Percentiles rank a stretch among this genome's conserved stretches.
Evolutionary conservation across 352 stramenopile species (phyloP).

Genomic region (Phytopythium delawarense): DNA sequence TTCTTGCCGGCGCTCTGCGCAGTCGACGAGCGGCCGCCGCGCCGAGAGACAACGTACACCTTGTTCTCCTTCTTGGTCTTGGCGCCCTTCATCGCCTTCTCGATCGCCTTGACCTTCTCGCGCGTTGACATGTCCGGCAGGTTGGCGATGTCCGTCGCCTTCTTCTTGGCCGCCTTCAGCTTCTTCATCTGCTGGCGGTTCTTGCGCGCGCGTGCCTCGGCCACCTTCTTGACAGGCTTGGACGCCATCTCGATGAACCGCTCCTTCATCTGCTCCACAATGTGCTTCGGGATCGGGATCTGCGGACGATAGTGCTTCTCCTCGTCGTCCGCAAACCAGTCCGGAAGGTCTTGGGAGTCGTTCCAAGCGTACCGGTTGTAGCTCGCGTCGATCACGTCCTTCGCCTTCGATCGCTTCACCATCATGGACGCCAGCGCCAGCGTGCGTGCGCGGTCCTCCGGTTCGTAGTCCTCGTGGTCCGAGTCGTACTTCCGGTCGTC

Average conservation of each 20-base stretch:
- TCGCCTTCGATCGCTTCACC: slow-evolving; percentile 95
- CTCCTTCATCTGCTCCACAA: slow-evolving; percentile 98
- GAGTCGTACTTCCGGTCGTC: slow-evolving; percentile 94
- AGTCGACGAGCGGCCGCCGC: slow-evolving; percentile 42
- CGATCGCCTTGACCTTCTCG: slow-evolving; percentile 98
- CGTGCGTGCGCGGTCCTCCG: slow-evolving; percentile 94
- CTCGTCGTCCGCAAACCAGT: slow-evolving; percentile 98
- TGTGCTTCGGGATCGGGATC: slow-evolving; percentile 93
- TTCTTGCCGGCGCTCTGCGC: slow-evolving; percentile 74
- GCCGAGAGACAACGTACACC: slow-evolving; percentile 95
- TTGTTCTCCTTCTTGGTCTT: slow-evolving; percentile 91
- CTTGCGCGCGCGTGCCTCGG: slow-evolving; percentile 97
- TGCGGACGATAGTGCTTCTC: slow-evolving; percentile 97
- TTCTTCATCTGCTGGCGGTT: slow-evolving; percentile 91
- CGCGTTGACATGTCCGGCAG: slow-evolving; percentile 96
- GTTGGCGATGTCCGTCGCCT: slow-evolving; percentile 95
- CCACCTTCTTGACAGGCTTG: slow-evolving; percentile 99
- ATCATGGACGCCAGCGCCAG: slow-evolving; percentile 99
- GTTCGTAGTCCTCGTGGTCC: slow-evolving; percentile 97
- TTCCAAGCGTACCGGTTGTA: slow-evolving; percentile 99
- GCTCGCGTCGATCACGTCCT: slow-evolving; percentile 97
- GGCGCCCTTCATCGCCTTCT: slow-evolving; percentile 94
- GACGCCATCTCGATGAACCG: slow-evolving; percentile 94
- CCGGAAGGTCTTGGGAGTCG: slow-evolving; percentile 92
- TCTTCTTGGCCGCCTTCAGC: slow-evolving; percentile 96